Evolutionary conservation across 228 moss, liverwort and hornwort species (phyloP), one percentile per base, ranked within the genome.

Genomic region (Sphagnum fallax): DNA sequence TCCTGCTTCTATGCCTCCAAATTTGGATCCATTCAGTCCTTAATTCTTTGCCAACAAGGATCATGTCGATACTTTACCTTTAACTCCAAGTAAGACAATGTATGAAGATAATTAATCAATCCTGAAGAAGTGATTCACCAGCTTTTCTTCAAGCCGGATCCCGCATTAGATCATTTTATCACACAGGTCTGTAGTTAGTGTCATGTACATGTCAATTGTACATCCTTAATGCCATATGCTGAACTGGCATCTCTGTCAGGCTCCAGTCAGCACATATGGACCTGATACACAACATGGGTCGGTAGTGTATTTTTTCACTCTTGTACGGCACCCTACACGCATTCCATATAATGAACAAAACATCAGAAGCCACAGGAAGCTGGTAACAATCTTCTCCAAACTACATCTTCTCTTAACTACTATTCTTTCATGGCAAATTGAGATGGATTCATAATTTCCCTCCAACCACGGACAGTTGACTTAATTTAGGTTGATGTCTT

Each of bases 241-340:
- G 86, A 82, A 65, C 76, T 79, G 76, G 74, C 73, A 12, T 71
- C 80, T 82, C 67, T 80, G 73, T 82, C 82, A 86, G 86, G 82
- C 86, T 86, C 82, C 86, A 80, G 82, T 86, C 78, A 82, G 73
- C 86, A 86, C 77, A 52, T 74, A 77, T 80, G 80, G 86, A 73
- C 86, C 82, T 82, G 82, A 82, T 71, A 75, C 77, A 71, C 79
- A 82, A 80, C 77, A 80, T 11, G 82, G 80, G 75, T 78, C 80
- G 73, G 78, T 86, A 74, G 86, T 86, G 59, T 86, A 80, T 75
- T 77, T 82, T 73, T 86, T 82, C 79, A 82, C 80, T 58, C 73
- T 82, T 75, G 59, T 86, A 70, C 79, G 79, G 77, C 77, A 80
- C 77, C 71, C 86, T 67, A 77, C 71, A 63, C 77, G 71, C 71